These are phyloP conservation scores for Penicillium ochrochloron DNA, from an alignment of 495 filamentous ascomycete species.

Conservation along the genomic window DNA sequence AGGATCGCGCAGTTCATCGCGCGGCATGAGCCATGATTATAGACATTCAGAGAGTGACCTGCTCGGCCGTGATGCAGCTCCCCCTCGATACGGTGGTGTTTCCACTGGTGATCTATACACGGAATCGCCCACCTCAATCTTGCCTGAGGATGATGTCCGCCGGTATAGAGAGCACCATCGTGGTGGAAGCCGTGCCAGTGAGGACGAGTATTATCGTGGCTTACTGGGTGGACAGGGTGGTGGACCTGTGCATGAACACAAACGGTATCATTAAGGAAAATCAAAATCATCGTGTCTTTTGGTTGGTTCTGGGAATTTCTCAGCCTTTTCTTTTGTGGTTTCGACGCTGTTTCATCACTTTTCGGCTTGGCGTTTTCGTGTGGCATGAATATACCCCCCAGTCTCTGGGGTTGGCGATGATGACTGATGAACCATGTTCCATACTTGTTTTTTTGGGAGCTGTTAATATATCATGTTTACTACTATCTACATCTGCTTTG, in stretches of 20 bases:
- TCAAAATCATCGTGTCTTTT: slow-evolving; percentile 16
- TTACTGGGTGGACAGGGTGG: slow-evolving; percentile 42
- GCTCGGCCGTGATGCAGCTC: slow-evolving; percentile 27
- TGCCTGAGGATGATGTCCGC: slow-evolving; percentile 38
- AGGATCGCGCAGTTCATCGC: slow-evolving; percentile 44
- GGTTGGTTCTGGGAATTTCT: slow-evolving; percentile 5
- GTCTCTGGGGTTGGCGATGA: slow-evolving; percentile 24
- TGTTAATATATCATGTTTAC: slow-evolving; percentile 15
- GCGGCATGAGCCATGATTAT: slow-evolving; percentile 39
- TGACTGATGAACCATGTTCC: slow-evolving; percentile 23
- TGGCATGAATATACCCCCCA: slow-evolving; percentile 32
- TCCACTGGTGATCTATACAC: slow-evolving; percentile 40
- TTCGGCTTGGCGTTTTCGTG: slow-evolving; percentile 27
- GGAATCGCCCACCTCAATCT: slow-evolving; percentile 27
- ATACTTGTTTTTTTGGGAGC: neutral
- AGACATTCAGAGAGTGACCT: slow-evolving; percentile 50
- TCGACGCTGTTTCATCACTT: neutral
- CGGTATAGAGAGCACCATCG: slow-evolving; percentile 32
- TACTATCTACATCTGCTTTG: slow-evolving; percentile 17
- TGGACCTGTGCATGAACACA: slow-evolving; percentile 38
- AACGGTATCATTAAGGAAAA: slow-evolving; percentile 39
- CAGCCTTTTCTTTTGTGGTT: neutral
- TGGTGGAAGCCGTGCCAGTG: slow-evolving; percentile 30
- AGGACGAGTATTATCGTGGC: slow-evolving; percentile 49
- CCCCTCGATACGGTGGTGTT: slow-evolving; percentile 26